Evolutionary conservation across 2,329 filamentous ascomycete species (phyloP).

Genomic region (Pseudovirgaria hyperparasitica): DNA sequence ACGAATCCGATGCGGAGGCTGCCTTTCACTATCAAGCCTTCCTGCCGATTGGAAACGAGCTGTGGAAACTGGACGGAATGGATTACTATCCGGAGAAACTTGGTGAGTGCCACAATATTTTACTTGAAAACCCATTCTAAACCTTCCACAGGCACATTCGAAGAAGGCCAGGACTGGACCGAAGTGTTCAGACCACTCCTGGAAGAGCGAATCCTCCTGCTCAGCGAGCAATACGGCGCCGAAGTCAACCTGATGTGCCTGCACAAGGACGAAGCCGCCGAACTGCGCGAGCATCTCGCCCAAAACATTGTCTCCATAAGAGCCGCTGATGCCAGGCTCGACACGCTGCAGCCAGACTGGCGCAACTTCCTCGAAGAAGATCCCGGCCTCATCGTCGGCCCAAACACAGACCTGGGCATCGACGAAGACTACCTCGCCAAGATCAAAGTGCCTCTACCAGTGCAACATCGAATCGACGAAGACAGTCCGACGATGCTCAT

Average conservation of each 20-base stretch:
- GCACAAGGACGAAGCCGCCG: slow-evolving; percentile 49
- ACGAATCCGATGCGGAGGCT: slow-evolving; percentile 40
- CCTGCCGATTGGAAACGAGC: slow-evolving; percentile 56
- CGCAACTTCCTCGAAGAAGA: slow-evolving; percentile 17
- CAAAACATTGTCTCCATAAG: slow-evolving; percentile 33
- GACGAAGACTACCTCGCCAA: slow-evolving; percentile 8
- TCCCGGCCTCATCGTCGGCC: slow-evolving; percentile 9
- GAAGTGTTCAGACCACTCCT: slow-evolving; percentile 45
- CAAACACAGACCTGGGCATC: slow-evolving; percentile 5
- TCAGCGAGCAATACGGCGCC: slow-evolving; percentile 50
- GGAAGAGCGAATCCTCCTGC: slow-evolving; percentile 56
- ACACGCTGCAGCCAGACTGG: slow-evolving; percentile 31
- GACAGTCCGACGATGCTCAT: slow-evolving; percentile 11
- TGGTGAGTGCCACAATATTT: slow-evolving; percentile 26
- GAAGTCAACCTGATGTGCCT: slow-evolving; percentile 71
- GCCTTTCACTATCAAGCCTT: slow-evolving; percentile 86
- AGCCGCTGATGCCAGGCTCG: slow-evolving; percentile 27
- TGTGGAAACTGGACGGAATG: slow-evolving; percentile 86
- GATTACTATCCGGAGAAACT: slow-evolving; percentile 56
- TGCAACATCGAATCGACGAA: slow-evolving; percentile 11
- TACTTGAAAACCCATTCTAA: slow-evolving; percentile 5
- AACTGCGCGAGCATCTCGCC: slow-evolving; percentile 31
- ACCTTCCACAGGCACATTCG: slow-evolving; percentile 24
- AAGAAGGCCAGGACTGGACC: slow-evolving; percentile 53
- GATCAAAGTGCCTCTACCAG: slow-evolving; percentile 8